Evolutionary conservation across 2,329 filamentous ascomycete genomes (phyloP), one percentile per base, ranked within the genome.

Genomic region (Penicillium sp.): DNA sequence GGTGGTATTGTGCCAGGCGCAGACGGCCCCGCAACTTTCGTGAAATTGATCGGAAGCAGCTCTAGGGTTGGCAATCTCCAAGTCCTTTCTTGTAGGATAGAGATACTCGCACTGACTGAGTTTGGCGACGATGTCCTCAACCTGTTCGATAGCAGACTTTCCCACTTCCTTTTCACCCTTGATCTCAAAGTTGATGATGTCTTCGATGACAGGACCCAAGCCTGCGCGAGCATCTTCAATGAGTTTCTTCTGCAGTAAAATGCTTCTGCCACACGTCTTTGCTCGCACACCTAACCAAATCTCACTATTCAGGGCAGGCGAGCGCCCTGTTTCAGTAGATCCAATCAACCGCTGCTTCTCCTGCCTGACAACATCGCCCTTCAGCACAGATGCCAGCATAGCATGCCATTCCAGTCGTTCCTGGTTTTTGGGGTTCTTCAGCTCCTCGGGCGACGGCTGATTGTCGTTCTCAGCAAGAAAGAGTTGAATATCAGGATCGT

Each of bases 401-500:
- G 91, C 91, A 74, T 99, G 92, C 94, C 94, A 99, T 74, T 99
- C 94, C 23, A 99, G 79, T 46, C 93, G 82, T 73, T 97, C 94
- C 60, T 92, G 83, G 68, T 92, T 97, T 61, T 87, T 85, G 1
- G 91, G 89, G 65, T 97, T 89, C 71, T 89, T 88, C 52, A 97
- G 74, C 71, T 99, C 94, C 66, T 97, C 94, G 23, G 90, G 81
- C 3, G 90, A 94, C 0, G 92, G 92, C 65, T 94, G 89, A 62
- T 91, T 83, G 63, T 94, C 88, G 66, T 97, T 91, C 66, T 93
- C 91, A 57, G 90, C 89, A 68, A 96, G 92, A 66, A 96, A 96
- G 70, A 97, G 85, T 68, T 96, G 86, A 18, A 90, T 93, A 70
- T 97, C 92, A 64, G 95, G 89, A 67, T 97, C 92, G 71, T 93